A percentile compares a stretch with the other conserved stretches of the same genome.
These are phyloP conservation scores for Aspergillus niger DNA, from an alignment of 2,329 filamentous ascomycete species.

Conservation along the genomic window DNA sequence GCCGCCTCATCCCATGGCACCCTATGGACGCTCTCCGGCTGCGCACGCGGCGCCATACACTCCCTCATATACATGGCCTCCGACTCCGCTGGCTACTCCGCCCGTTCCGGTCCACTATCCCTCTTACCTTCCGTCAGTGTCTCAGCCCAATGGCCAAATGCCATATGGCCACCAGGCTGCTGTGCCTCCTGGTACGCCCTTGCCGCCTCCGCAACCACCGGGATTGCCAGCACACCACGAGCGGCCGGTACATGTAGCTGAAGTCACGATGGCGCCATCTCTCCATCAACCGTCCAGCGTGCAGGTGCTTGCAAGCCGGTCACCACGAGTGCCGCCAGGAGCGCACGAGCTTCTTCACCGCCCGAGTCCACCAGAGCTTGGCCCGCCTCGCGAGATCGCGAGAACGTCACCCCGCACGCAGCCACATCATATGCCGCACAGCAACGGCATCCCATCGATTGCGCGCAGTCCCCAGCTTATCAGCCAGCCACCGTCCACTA, in stretches of 20 bases:
- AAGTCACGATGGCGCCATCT: constrained; percentile 30
- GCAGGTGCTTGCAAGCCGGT: constrained; percentile 29
- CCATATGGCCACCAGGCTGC: constrained; percentile 33
- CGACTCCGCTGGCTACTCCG: constrained; percentile 48
- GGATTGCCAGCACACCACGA: constrained; percentile 36
- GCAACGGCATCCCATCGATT: constrained; percentile 21
- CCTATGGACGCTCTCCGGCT: constrained; percentile 51
- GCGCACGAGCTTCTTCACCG: constrained; percentile 30
- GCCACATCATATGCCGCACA: constrained; percentile 24
- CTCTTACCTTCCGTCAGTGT: constrained; percentile 41
- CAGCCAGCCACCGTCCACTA: constrained; percentile 27
- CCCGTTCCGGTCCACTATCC: constrained; percentile 41
- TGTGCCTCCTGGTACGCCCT: constrained; percentile 4
- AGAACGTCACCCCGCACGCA: constrained; percentile 39
- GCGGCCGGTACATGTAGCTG: constrained; percentile 34
- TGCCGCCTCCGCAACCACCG: constrained; percentile 28
- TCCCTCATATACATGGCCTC: constrained; percentile 47
- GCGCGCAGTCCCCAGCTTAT: constrained; percentile 31
- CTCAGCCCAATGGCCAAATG: constrained; percentile 32
- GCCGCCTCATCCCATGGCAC: constrained; percentile 55
- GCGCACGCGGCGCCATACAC: constrained; percentile 44
- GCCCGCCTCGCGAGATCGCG: constrained; percentile 34
- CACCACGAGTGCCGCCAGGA: constrained; percentile 31
- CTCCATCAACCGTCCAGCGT: constrained; percentile 24
- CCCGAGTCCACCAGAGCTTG: constrained; percentile 33